phyloP scores from a whole-genome alignment of 2,329 filamentous ascomycete genomes.

The Colletotrichum salicis region DNA sequence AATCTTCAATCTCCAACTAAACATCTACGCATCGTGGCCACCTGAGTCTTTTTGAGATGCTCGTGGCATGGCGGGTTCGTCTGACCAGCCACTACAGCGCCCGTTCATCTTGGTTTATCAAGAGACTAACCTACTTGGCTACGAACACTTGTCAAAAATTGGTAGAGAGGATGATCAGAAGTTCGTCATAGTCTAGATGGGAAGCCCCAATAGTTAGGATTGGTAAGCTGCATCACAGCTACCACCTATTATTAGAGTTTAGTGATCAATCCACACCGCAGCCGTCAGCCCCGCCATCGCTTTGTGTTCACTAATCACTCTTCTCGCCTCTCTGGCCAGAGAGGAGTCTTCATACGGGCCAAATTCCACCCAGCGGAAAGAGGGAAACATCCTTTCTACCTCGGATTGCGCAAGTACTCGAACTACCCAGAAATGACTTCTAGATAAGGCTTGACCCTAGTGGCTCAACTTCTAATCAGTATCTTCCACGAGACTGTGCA shows the following conservation, averaged over 20 bases:
- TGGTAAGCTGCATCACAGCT: not conserved
- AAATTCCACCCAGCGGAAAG: too few species aligned
- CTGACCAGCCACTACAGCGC: too few species aligned
- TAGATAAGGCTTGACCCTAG: too few species aligned
- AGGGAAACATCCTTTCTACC: not conserved
- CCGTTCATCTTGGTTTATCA: too few species aligned
- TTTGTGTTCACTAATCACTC: not conserved
- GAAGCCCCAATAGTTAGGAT: not conserved
- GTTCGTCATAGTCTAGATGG: not conserved
- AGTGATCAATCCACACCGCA: not conserved
- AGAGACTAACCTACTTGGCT: too few species aligned
- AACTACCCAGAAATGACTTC: not conserved
- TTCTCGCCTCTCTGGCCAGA: not conserved
- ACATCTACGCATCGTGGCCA: too few species aligned
- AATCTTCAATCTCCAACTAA: too few species aligned
- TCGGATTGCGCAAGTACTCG: not conserved
- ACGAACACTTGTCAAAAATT: too few species aligned
- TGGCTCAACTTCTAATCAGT: not conserved
- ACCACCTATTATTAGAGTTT: not conserved
- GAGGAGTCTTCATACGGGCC: not conserved
- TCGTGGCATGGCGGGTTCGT: too few species aligned
- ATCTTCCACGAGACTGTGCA: not conserved
- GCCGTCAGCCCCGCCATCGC: not conserved
- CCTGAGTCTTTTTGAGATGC: too few species aligned
- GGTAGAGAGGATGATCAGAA: not conserved